Percentiles rank a stretch among this genome's conserved stretches.
Conservation (phyloP, 805 yeast genomes). For the Debaryomyces maramus region DNA sequence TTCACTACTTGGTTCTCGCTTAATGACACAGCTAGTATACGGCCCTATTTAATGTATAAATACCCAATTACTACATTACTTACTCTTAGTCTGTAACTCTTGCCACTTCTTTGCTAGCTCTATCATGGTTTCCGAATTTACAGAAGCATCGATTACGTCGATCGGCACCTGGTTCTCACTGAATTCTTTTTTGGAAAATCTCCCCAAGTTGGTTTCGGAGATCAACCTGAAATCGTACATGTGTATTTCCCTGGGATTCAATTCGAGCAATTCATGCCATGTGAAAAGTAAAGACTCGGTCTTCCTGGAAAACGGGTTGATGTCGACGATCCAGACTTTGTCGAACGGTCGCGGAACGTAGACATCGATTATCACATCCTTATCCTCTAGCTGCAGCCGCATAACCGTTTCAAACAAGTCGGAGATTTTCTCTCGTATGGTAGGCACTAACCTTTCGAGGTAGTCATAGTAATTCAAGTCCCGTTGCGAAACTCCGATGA, state of each 20-base stretch:
- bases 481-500: constrained; percentile 80
- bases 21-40: too few species aligned
- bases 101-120: constrained; percentile 66
- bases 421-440: constrained; percentile 49
- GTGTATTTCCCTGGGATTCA: constrained; percentile 26
- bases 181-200: constrained; percentile 79
- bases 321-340: constrained; percentile 70
- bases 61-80: too few species aligned
- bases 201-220: constrained; percentile 63
- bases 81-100: constrained; percentile 5
- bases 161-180: constrained; percentile 89
- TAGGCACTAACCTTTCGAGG: constrained; percentile 51
- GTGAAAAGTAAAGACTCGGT: constrained; percentile 78
- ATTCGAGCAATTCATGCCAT: constrained; percentile 71
- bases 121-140: constrained; percentile 66
- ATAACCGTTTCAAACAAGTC: constrained; percentile 51
- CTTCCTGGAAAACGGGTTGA: constrained; percentile 79
- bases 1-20: too few species aligned
- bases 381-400: constrained; percentile 19
- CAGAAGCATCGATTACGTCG: constrained; percentile 83
- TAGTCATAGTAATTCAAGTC: constrained; percentile 83
- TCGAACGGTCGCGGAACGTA: constrained; percentile 77
- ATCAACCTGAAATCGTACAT: constrained; percentile 65
- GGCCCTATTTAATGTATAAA: too few species aligned
- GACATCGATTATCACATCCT: constrained; percentile 68